phyloP scores from a whole-genome alignment of 164 flowering plant genomes.

The Cinnamomum chago region DNA sequence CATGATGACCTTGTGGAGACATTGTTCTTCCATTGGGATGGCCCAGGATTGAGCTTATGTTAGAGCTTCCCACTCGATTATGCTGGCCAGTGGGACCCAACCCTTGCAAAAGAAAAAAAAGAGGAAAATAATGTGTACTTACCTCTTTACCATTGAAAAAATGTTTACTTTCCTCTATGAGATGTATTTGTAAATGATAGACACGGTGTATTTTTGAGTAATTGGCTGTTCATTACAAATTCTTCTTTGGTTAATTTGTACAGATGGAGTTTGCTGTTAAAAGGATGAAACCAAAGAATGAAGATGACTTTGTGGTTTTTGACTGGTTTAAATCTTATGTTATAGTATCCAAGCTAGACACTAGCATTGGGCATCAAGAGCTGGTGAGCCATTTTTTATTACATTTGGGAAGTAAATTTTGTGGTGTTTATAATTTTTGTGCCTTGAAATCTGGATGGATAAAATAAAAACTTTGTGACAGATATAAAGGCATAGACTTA shows the following conservation, averaged over 20 bases:
- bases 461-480: neutral
- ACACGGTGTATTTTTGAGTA: constrained; percentile 3
- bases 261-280: constrained; percentile 60
- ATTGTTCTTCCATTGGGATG: too few relatives aligned
- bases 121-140: too few relatives aligned
- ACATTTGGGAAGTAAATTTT: neutral
- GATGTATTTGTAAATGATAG: neutral
- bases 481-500: neutral
- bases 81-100: too few relatives aligned
- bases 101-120: too few relatives aligned
- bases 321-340: constrained; percentile 78
- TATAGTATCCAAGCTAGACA: constrained; percentile 58
- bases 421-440: neutral
- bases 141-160: too few relatives aligned
- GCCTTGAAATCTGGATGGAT: neutral
- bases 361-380: constrained; percentile 75
- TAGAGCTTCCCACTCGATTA: too few relatives aligned
- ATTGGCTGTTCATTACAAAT: neutral
- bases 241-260: constrained; percentile 1
- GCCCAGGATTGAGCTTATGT: too few relatives aligned
- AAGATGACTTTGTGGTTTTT: constrained; percentile 53
- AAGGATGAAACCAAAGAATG: constrained; percentile 52
- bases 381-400: constrained; percentile 54
- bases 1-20: neutral
- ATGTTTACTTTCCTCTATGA: neutral